Evolutionary conservation across 331 rosid genomes (phyloP), one percentile per base, ranked within the genome.

Genomic region (Quercus phellos): DNA sequence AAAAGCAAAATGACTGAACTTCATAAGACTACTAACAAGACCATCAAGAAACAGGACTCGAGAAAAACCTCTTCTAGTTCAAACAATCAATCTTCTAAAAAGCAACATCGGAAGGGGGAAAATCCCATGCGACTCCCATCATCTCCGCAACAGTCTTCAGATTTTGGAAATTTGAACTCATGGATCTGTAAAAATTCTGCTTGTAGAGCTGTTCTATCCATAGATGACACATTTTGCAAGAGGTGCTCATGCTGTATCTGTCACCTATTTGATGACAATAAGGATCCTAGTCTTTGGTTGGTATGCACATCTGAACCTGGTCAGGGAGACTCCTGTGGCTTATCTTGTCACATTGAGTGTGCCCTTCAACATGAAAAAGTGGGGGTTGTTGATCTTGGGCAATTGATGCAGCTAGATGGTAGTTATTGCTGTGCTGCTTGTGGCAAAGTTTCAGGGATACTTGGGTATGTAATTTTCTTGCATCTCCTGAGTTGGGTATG

Each of bases 201-300:
- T 29, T 95, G 99, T 74, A 87, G 97, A 87, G 99, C 99, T 21
- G 91, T 95, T 85, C 84, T 95, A 30, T 90, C 99, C 35, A 84
- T 84, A 80, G 96, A 95, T 64, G 94, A 90, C 88, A 88, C 98
- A 35, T 95, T 95, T 80, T 95, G 99, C 88, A 91, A 84, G 89
- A 91, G 99, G 90, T 95, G 99, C 85, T 95, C 99, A 54, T 95
- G 99, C 83, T 93, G 99, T 83, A 95, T 95, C 74, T 95, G 99
- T 74, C 99, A 95, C 74, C 87, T 87, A 71, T 95, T 91, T 71
- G 99, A 95, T 77, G 99, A 95, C 86, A 95, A 95, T 87, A 95
- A 95, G 90, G 99, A 95, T 80, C 99, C 99, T 32, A 95, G 98
- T 79, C 99, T 95, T 80, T 95, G 99, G 99, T 84, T 93, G 85